A percentile compares a stretch with the other conserved stretches of the same genome.
These are phyloP conservation scores for Spinellus fusiger DNA, from an alignment of 192 early-diverging fungal species.

Conservation along the genomic window DNA sequence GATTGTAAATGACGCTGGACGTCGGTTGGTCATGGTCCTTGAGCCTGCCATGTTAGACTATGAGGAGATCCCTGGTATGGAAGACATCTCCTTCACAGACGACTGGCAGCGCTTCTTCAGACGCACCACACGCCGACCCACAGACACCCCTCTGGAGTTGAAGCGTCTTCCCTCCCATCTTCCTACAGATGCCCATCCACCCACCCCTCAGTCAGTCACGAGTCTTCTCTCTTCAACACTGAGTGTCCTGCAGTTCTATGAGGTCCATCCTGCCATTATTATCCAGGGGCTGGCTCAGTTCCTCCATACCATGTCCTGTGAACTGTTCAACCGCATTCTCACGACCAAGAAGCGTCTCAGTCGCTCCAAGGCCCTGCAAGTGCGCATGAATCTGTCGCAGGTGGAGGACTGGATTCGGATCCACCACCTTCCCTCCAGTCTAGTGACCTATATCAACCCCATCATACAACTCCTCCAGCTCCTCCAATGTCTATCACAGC, in stretches of 20 bases:
- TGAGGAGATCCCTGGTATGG: slow-evolving; percentile 62
- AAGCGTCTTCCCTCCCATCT: slow-evolving; percentile 51
- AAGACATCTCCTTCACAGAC: slow-evolving; percentile 49
- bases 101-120: slow-evolving; percentile 52
- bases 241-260: slow-evolving; percentile 62
- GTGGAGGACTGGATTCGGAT: slow-evolving; percentile 82
- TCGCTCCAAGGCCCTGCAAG: slow-evolving; percentile 76
- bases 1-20: slow-evolving; percentile 55
- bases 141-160: slow-evolving; percentile 2
- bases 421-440: slow-evolving; percentile 36
- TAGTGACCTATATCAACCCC: slow-evolving; percentile 53
- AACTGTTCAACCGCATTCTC: slow-evolving; percentile 85
- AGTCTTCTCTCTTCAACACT: slow-evolving; percentile 66
- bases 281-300: slow-evolving; percentile 71
- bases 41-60: slow-evolving; percentile 63
- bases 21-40: slow-evolving; percentile 56
- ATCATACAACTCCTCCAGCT: slow-evolving; percentile 77
- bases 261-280: slow-evolving; percentile 70
- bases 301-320: slow-evolving; percentile 69
- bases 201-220: slow-evolving; percentile 67
- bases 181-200: slow-evolving; percentile 13
- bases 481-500: slow-evolving; percentile 69
- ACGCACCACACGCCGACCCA: slow-evolving; percentile 27
- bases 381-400: slow-evolving; percentile 75
- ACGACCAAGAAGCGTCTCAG: slow-evolving; percentile 65